phyloP scores from a whole-genome alignment of 2,329 filamentous ascomycete species.

The Camillea tinctor region DNA sequence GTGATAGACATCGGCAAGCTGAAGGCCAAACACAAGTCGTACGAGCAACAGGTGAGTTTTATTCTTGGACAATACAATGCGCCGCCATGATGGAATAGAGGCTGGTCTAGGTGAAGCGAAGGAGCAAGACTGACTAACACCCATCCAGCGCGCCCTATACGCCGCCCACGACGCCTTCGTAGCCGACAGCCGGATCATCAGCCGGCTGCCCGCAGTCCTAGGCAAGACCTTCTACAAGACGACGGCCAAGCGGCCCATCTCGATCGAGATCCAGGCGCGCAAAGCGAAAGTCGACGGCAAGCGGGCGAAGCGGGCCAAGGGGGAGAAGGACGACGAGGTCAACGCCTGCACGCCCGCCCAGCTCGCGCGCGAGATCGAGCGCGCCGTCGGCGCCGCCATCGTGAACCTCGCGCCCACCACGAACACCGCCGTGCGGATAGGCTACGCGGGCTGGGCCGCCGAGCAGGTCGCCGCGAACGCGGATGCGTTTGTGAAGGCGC shows the following conservation, averaged over 20 bases:
- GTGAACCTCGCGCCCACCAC: slow-evolving; percentile 77
- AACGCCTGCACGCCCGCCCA: slow-evolving; percentile 58
- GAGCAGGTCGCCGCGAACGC: slow-evolving; percentile 81
- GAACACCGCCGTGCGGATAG: slow-evolving; percentile 79
- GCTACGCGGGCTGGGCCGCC: slow-evolving; percentile 69
- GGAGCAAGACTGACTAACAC: neutral
- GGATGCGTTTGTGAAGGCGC: slow-evolving; percentile 63
- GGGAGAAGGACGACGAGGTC: slow-evolving; percentile 37
- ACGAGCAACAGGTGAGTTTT: slow-evolving; percentile 66
- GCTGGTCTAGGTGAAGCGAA: neutral
- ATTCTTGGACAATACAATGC: neutral
- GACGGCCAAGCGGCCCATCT: slow-evolving; percentile 81
- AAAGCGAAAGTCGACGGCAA: slow-evolving; percentile 60
- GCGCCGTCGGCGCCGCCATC: slow-evolving; percentile 72
- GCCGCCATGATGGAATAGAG: neutral
- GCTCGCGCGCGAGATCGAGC: slow-evolving; percentile 78
- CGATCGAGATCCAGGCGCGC: slow-evolving; percentile 67
- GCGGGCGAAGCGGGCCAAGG: slow-evolving; percentile 56
- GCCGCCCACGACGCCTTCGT: slow-evolving; percentile 91
- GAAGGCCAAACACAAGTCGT: slow-evolving; percentile 78
- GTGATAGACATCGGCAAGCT: slow-evolving; percentile 84
- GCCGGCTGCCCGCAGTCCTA: slow-evolving; percentile 70
- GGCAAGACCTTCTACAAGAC: slow-evolving; percentile 92
- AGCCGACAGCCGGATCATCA: slow-evolving; percentile 82
- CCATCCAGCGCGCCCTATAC: slow-evolving; percentile 64